Evolutionary conservation across 805 yeast genomes (phyloP), one percentile per base, ranked within the genome.

Genomic region (Yarrowia bubula): DNA sequence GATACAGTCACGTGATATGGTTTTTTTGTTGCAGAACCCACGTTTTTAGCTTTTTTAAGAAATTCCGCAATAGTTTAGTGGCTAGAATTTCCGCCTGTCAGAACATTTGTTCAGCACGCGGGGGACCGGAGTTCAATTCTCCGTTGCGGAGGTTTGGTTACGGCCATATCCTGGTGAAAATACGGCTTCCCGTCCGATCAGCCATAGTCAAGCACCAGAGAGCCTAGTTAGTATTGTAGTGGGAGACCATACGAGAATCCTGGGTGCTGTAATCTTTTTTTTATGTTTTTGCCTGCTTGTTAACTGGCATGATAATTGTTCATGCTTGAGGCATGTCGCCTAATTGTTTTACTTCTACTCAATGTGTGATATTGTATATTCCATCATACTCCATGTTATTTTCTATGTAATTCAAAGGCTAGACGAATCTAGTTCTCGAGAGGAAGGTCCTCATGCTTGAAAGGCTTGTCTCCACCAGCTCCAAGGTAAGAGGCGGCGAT

Each of bases 401-500:
- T 37, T 51, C 58, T 51, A 51, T 50, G 57, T 50, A 18, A 50
- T 18, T 48, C n/a, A 17, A 32, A 17, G 18, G 18, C 57, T 50
- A 37, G 17, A 8, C 57, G n/a, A 9, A n/a, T 55, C 62, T 55
- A 55, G 47, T 43, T 11, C 64, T 65, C 15, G n/a, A 63, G 65
- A 32, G 46, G 61, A 50, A 70, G 66, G 32, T 69, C 67, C 64
- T 69, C 71, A 73, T 93, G 98, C 51, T 86, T 82, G 79, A 90
- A 95, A 3, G 82, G 84, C 74, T 84, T 86, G 8, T 81, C 73
- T 31, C 99, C 99, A 42, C 98, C 98, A 18, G 92, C 96, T 31
- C 98, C 98, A 31, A 86, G 80, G 74, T 95, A 96, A 72, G 91
- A 97, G 57, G 91, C 87, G 1, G 89, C 98, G 65, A 93, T 81